phyloP scores from a whole-genome alignment of 2,329 filamentous ascomycete species.

The Uncinocarpus reesii region DNA sequence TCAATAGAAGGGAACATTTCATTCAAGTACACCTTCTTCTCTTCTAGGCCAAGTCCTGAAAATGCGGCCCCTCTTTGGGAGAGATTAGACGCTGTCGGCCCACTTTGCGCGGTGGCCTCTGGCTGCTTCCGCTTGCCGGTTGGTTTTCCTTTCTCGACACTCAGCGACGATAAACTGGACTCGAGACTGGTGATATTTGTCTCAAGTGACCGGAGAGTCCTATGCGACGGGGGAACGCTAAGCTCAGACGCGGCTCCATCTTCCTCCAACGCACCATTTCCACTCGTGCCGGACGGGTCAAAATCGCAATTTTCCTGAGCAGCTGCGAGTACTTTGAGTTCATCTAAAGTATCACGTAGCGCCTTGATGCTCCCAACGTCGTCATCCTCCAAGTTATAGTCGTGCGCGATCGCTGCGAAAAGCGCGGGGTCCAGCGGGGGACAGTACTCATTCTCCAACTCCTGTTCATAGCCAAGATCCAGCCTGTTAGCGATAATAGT shows the following conservation, averaged over 20 bases:
- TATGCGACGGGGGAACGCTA: conserved; percentile 21
- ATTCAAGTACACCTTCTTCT: conserved; percentile 53
- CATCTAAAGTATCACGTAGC: conserved; percentile 52
- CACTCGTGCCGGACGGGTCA: conserved; percentile 62
- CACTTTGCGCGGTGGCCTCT: not conserved
- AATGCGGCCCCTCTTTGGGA: conserved; percentile 13
- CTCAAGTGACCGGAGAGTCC: conserved; percentile 34
- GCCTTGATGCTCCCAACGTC: conserved; percentile 43
- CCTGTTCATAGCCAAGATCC: conserved; percentile 19
- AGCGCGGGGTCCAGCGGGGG: conserved; percentile 66
- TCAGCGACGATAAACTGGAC: conserved; percentile 36
- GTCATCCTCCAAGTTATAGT: conserved; percentile 54
- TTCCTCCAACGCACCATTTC: conserved; percentile 24
- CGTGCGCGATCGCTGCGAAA: conserved; percentile 62
- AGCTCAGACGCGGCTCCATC: conserved; percentile 22
- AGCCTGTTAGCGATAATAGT: not conserved
- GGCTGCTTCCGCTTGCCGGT: conserved; percentile 8
- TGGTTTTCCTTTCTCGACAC: conserved; percentile 21
- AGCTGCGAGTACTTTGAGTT: conserved; percentile 58
- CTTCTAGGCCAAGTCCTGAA: conserved; percentile 37
- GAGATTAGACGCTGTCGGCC: not conserved
- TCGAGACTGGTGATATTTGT: conserved; percentile 44
- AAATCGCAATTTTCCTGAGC: conserved; percentile 58
- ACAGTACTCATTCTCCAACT: conserved; percentile 57
- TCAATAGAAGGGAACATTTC: conserved; percentile 64